Evolutionary conservation across 768 basidiomycete species (phyloP), one percentile per base, ranked within the genome.

Genomic region (Suillus lakei): DNA sequence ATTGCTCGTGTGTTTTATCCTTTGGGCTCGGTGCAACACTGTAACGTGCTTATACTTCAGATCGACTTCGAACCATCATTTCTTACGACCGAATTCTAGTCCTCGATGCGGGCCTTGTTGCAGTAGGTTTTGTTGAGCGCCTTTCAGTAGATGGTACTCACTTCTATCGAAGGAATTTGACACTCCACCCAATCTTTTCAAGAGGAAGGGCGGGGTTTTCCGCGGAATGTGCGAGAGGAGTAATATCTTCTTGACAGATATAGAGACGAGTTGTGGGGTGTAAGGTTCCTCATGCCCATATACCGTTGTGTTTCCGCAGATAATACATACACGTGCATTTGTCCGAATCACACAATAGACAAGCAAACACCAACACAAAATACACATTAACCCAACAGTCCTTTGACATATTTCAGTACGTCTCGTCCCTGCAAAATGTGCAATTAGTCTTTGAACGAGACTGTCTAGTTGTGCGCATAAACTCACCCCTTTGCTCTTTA

Each of bases 401-500:
- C 83, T 70, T 86, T 90, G 44, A 94, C 91, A 75, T 93, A 93
- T 73, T 80, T 85, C 68, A 93, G 72, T 64, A 93, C 73, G 60
- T 93, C 91, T 67, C 83, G 85, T 9, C 90, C 90, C 91, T 93
- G 67, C 36, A 61, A 67, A 50, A 13, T 70, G 18, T 69, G 64
- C 50, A n/a, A 39, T 61, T 61, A 64, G 63, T 34, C 60, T 64
- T 70, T 34, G 68, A 36, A 61, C 23, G 59, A 67, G 36, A 62
- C 6, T 21, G 55, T 38, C 18, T 41, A 13, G 18, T 28, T 39
- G 34, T 32, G 6, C 50, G 7, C 61, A 9, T 34, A 38, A 54
- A 84, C 89, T 70, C 73, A 93, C 92, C 69, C 93, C 93, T 60
- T 82, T 84, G 51, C 76, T 83, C 77, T 95, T 95, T 6, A 94